These are phyloP conservation scores for Silene uniflora DNA, from an alignment of 148 eudicot genomes.

Conservation along the genomic window DNA sequence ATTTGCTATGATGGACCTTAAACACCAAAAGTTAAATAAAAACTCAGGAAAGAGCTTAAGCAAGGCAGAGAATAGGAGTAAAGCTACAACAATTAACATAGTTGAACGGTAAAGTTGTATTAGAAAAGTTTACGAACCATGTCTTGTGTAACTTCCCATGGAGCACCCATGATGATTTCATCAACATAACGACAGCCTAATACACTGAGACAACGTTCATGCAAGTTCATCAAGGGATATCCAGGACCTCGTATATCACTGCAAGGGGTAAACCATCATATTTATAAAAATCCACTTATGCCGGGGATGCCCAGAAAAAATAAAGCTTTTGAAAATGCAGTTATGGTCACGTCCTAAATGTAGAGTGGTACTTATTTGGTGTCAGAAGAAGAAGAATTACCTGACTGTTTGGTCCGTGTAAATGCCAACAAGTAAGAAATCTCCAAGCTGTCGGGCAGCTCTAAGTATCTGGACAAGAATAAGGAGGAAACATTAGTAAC, in stretches of 20 bases:
- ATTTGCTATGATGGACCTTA: too few species aligned
- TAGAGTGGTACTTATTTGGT: not conserved
- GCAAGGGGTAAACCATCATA: slow-evolving; percentile 30
- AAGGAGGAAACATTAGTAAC: slow-evolving; percentile 10
- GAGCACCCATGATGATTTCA: slow-evolving; percentile 93
- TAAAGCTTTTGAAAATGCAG: too few species aligned
- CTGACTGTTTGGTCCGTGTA: slow-evolving; percentile 75
- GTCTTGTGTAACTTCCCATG: slow-evolving; percentile 76
- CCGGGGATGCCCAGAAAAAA: not conserved
- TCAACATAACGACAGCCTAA: slow-evolving; percentile 90
- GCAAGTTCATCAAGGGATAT: slow-evolving; percentile 84
- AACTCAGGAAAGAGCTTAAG: too few species aligned
- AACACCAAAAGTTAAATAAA: too few species aligned
- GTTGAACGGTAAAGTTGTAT: too few species aligned
- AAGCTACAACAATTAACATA: too few species aligned
- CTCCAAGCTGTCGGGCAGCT: slow-evolving; percentile 82
- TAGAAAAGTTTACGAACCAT: slow-evolving; percentile 54
- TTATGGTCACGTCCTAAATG: not conserved
- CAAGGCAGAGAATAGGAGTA: too few species aligned
- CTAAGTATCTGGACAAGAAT: slow-evolving; percentile 61
- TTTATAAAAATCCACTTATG: slow-evolving; percentile 4
- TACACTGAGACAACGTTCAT: slow-evolving; percentile 92
- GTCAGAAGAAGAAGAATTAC: slow-evolving; percentile 32
- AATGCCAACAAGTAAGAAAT: slow-evolving; percentile 89
- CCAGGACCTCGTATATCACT: slow-evolving; percentile 73